Evolutionary conservation across 176 grass and related monocot genomes (phyloP).

Genomic region (Triticum aestivum): DNA sequence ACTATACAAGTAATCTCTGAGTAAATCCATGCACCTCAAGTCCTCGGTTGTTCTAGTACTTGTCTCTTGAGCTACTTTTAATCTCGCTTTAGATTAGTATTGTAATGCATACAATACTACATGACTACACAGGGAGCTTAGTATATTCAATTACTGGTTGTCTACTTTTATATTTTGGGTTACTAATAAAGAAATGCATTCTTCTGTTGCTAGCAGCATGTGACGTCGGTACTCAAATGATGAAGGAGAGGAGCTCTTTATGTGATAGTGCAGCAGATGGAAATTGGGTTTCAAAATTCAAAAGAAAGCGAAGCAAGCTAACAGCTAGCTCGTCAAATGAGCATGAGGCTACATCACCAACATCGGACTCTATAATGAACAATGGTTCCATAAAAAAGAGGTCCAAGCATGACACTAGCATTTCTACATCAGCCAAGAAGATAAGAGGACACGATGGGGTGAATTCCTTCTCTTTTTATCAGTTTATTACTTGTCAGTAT

Average conservation of each 20-base stretch:
- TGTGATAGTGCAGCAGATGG: constrained; percentile 64
- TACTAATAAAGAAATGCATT: constrained; percentile 24
- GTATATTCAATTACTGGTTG: constrained; percentile 2
- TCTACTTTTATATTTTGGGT: not conserved
- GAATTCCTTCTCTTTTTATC: constrained; percentile 46
- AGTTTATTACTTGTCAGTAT: constrained; percentile 17
- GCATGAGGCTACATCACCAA: constrained; percentile 55
- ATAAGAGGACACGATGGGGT: constrained; percentile 94
- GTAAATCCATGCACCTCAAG: constrained; percentile 8
- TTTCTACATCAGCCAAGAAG: constrained; percentile 54
- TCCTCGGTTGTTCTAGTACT: not conserved
- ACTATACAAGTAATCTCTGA: not conserved
- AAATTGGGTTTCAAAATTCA: constrained; percentile 81
- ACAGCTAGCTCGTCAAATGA: constrained; percentile 60
- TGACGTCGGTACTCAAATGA: constrained; percentile 38
- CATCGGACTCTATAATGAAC: constrained; percentile 41
- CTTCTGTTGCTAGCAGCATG: constrained; percentile 38
- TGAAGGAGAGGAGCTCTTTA: constrained; percentile 82
- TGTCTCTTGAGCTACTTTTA: not conserved
- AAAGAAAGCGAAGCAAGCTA: constrained; percentile 76
- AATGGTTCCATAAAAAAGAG: constrained; percentile 58
- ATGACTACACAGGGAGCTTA: not conserved
- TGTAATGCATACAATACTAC: not conserved
- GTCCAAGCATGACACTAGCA: constrained; percentile 46
- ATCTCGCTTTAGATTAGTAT: not conserved